Percentiles rank a stretch among this genome's conserved stretches.
Conservation (phyloP, 805 yeast species). For the Metschnikowia borealis region DNA sequence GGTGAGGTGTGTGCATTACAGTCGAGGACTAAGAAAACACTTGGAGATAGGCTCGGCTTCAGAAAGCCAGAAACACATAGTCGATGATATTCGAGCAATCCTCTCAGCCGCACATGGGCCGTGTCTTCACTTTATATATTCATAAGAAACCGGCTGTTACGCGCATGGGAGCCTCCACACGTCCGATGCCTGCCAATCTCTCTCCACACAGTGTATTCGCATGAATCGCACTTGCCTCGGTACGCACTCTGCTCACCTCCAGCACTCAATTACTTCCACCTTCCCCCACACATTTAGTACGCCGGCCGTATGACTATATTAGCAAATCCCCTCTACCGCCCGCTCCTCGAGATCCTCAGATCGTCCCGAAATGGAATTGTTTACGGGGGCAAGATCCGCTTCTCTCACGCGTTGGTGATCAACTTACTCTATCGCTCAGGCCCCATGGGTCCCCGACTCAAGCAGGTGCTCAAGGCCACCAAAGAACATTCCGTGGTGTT, state of each 20-base stretch:
- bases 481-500: conserved; percentile 52
- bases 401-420: conserved; percentile 63
- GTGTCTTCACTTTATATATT: not conserved
- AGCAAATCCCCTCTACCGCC: conserved; percentile 22
- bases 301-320: conserved; percentile 16
- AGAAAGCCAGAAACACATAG: not conserved
- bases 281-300: not conserved
- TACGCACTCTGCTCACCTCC: not conserved
- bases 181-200: not conserved
- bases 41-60: too few relatives aligned
- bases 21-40: too few relatives aligned
- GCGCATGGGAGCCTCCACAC: conserved; percentile 1
- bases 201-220: conserved; percentile 3
- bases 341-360: conserved; percentile 33
- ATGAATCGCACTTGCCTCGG: conserved; percentile 2
- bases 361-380: conserved; percentile 48
- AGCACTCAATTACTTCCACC: not conserved
- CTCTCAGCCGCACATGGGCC: conserved; percentile 3
- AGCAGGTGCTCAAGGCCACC: conserved; percentile 49
- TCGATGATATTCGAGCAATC: too few relatives aligned
- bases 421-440: conserved; percentile 53
- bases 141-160: not conserved
- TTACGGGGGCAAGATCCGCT: conserved; percentile 59
- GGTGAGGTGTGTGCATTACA: too few relatives aligned
- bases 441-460: conserved; percentile 41